phyloP scores from a whole-genome alignment of 2,329 filamentous ascomycete species.

The Alternaria ventricosa region DNA sequence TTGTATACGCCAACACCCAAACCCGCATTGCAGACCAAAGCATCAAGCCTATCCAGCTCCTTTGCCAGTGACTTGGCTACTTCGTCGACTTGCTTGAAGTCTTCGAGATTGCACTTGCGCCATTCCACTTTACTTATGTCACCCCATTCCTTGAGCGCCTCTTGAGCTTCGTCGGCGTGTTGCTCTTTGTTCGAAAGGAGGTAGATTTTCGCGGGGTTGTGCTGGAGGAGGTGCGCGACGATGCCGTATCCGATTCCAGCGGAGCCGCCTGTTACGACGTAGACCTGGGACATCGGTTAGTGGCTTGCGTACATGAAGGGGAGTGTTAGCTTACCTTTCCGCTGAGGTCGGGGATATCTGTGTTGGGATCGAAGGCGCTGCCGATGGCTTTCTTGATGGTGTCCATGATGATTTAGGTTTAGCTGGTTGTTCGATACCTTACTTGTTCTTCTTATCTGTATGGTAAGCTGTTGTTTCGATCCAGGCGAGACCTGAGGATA shows the following conservation, averaged over 20 bases:
- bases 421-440: background rate
- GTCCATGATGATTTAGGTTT: slow-evolving; percentile 24
- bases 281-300: slow-evolving; percentile 40
- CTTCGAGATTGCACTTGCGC: slow-evolving; percentile 55
- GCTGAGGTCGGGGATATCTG: slow-evolving; percentile 50
- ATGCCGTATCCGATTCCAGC: slow-evolving; percentile 62
- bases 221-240: slow-evolving; percentile 60
- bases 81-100: slow-evolving; percentile 54
- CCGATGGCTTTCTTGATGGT: slow-evolving; percentile 26
- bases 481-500: background rate
- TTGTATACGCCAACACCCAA: slow-evolving; percentile 58
- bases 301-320: background rate
- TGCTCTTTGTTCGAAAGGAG: slow-evolving; percentile 59
- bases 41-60: slow-evolving; percentile 54
- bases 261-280: slow-evolving; percentile 57
- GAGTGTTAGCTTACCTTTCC: slow-evolving; percentile 39
- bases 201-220: slow-evolving; percentile 56
- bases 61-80: slow-evolving; percentile 54
- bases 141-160: slow-evolving; percentile 52
- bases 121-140: slow-evolving; percentile 55
- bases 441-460: background rate
- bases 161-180: slow-evolving; percentile 54
- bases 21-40: slow-evolving; percentile 58
- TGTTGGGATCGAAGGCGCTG: slow-evolving; percentile 46
- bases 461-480: background rate